Evolutionary conservation across 768 basidiomycete species (phyloP).

Genomic region (Leccinellum albellum): DNA sequence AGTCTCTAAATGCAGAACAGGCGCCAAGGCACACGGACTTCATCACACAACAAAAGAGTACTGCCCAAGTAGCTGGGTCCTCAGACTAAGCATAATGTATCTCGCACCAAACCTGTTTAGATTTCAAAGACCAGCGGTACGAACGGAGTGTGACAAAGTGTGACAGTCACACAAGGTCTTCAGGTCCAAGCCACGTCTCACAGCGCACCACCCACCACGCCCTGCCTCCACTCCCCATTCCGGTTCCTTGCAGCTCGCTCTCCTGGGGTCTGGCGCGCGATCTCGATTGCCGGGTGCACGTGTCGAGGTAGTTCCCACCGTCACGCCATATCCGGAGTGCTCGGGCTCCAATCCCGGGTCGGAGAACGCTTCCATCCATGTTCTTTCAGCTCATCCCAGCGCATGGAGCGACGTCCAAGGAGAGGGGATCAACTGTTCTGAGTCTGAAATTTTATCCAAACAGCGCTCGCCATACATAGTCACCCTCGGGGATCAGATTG

Average conservation of each 20-base stretch:
- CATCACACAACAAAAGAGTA: no score
- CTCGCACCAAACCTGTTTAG: no score
- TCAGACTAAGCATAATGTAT: no score
- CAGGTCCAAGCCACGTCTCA: no score
- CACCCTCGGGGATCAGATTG: background rate
- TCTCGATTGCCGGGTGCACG: background rate
- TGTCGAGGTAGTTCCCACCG: no score
- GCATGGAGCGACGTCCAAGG: background rate
- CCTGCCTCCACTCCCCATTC: background rate
- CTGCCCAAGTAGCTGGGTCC: no score
- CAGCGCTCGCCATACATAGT: background rate
- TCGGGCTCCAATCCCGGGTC: background rate
- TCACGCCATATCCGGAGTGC: background rate
- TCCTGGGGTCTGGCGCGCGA: no score
- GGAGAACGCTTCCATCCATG: background rate
- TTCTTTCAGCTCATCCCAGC: background rate
- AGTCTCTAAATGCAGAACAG: background rate
- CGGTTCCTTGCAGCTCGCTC: background rate
- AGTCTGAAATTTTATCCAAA: background rate
- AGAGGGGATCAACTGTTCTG: background rate
- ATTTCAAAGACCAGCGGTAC: no score
- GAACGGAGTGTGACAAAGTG: no score
- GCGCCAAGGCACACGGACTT: no score
- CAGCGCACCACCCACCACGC: background rate
- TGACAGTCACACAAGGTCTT: no score